Evolutionary conservation across 257 asterid genomes (phyloP).

Genomic region (Solanum dulcamara): DNA sequence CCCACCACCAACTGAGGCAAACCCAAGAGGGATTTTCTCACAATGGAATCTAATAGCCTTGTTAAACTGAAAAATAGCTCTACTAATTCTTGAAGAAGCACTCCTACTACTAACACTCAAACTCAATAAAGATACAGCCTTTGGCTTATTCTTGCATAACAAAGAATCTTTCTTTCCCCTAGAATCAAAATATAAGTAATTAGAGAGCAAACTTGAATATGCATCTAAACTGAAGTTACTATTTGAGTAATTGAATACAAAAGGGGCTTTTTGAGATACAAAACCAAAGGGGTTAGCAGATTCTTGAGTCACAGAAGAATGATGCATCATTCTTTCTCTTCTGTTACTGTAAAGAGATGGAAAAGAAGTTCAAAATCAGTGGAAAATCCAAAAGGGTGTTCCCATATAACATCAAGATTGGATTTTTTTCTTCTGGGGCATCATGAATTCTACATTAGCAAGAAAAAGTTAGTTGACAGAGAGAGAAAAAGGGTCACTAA

Average conservation of each 20-base stretch:
- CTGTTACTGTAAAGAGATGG: background rate
- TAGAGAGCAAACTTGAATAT: constrained; percentile 13
- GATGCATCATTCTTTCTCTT: constrained; percentile 37
- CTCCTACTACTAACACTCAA: constrained; percentile 43
- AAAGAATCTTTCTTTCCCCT: background rate
- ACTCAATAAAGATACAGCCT: constrained; percentile 45
- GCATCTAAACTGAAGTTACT: background rate
- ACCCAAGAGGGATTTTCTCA: constrained; percentile 75
- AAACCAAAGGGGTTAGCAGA: constrained; percentile 33
- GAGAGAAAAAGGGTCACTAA: background rate
- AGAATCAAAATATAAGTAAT: constrained; percentile 42
- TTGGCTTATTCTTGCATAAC: constrained; percentile 27
- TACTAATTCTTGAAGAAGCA: constrained; percentile 47
- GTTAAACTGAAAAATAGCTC: constrained; percentile 46
- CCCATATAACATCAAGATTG: background rate
- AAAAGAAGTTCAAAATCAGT: background rate
- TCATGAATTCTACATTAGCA: background rate
- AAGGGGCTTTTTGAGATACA: constrained; percentile 48
- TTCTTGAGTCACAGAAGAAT: constrained; percentile 65
- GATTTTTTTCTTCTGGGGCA: background rate
- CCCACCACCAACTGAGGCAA: constrained; percentile 42
- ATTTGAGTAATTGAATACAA: constrained; percentile 26
- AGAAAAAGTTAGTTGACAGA: background rate
- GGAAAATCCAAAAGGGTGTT: background rate
- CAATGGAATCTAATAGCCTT: constrained; percentile 66